These are phyloP conservation scores for Daphne laureola DNA, from an alignment of 441 rosid species.

Conservation along the genomic window DNA sequence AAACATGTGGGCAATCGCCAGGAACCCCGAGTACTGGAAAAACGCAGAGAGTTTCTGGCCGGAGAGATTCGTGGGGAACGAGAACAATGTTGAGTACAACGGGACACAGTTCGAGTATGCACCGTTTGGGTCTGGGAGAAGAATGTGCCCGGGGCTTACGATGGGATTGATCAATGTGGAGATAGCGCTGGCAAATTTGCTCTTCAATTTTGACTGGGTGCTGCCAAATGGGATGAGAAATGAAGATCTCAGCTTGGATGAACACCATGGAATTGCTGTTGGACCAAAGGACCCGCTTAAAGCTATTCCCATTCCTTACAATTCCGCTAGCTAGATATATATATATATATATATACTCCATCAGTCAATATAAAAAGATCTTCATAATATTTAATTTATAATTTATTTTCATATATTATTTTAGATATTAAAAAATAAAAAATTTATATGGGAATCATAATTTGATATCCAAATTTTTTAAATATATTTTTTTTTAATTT, in stretches of 20 bases:
- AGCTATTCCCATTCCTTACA: constrained; percentile 5
- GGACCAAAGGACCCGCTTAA: constrained; percentile 6
- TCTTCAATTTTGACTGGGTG: constrained; percentile 12
- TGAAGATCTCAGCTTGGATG: constrained; percentile 11
- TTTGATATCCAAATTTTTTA: too few relatives aligned
- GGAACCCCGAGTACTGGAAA: constrained; percentile 8
- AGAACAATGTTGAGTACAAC: constrained; percentile 4
- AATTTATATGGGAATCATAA: too few relatives aligned
- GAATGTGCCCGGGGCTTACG: constrained; percentile 14
- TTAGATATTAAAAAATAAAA: too few relatives aligned
- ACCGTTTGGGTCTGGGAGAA: constrained; percentile 12
- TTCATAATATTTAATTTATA: too few relatives aligned
- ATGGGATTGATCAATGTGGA: constrained; percentile 14
- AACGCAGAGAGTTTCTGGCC: constrained; percentile 13
- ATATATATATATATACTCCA: too few relatives aligned
- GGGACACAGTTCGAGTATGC: constrained; percentile 11
- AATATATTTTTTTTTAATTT: too few relatives aligned
- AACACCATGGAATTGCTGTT: constrained; percentile 7
- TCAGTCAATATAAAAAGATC: too few relatives aligned
- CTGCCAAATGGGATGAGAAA: constrained; percentile 9
- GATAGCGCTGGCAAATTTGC: constrained; percentile 8
- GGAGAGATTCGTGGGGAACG: constrained; percentile 7
- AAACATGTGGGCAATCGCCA: constrained; percentile 9
- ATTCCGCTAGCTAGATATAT: too few relatives aligned
- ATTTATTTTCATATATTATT: too few relatives aligned